Conservation (phyloP, 208 protist species). For the Acanthamoeba castellanii region DNA sequence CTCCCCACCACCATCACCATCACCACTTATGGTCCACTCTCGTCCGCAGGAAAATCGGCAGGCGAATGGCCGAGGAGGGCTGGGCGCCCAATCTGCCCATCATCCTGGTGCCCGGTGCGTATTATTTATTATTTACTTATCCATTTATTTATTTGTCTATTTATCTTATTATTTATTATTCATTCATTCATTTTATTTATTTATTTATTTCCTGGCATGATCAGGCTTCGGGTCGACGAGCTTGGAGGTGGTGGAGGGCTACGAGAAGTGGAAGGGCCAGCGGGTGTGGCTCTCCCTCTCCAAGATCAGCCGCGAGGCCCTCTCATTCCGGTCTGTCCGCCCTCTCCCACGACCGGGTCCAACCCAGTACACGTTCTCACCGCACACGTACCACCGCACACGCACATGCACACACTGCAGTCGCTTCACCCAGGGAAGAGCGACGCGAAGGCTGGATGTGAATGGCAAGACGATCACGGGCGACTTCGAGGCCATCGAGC, state of each 20-base stretch:
- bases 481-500: neutral
- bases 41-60: conserved; percentile 25
- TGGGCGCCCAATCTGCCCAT: conserved; percentile 65
- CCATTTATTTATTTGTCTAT: too few species aligned
- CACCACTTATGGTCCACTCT: neutral
- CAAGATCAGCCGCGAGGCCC: conserved; percentile 54
- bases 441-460: neutral
- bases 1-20: neutral
- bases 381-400: neutral
- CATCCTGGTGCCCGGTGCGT: conserved; percentile 58
- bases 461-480: neutral
- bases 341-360: neutral
- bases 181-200: neutral
- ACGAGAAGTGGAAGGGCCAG: conserved; percentile 66
- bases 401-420: neutral
- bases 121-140: neutral
- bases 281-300: conserved; percentile 73
- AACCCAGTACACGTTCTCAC: neutral
- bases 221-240: conserved; percentile 73
- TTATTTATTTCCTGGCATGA: too few species aligned
- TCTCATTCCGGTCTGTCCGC: neutral
- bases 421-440: neutral
- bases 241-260: conserved; percentile 63
- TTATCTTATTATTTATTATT: too few species aligned
- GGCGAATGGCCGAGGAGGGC: conserved; percentile 46